Percentiles rank a stretch among this genome's conserved stretches.
Evolutionary conservation across 352 stramenopile species (phyloP).

Genomic region (Phytophthora boehmeriae): DNA sequence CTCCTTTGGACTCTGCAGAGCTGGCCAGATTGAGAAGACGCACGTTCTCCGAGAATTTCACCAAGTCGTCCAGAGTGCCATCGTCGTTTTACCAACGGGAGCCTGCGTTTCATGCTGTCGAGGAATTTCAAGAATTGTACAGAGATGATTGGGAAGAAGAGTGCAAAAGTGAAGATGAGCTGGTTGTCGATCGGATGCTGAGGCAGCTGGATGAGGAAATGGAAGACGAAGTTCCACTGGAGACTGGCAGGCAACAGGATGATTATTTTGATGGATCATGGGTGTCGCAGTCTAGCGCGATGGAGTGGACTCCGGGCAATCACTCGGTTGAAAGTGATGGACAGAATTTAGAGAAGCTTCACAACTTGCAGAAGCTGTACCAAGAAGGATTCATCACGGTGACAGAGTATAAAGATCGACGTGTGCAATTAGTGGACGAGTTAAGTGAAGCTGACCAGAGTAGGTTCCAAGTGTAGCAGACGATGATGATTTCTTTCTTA

Average conservation of each 20-base stretch:
- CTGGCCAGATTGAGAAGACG: conserved; percentile 23
- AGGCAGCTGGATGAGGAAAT: conserved; percentile 22
- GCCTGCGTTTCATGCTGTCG: conserved; percentile 9
- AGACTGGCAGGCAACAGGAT: conserved; percentile 11
- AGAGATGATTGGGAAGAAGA: conserved; percentile 28
- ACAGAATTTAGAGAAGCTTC: conserved; percentile 62
- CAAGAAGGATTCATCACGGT: conserved; percentile 86
- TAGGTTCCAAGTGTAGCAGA: conserved; percentile 34
- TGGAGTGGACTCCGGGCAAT: conserved; percentile 15
- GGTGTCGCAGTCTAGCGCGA: conserved; percentile 11
- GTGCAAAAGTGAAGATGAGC: conserved; percentile 29
- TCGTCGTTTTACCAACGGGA: conserved; percentile 30
- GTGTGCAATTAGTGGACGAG: conserved; percentile 69
- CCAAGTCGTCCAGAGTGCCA: conserved; percentile 30
- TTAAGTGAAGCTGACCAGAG: conserved; percentile 58
- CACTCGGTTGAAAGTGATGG: conserved; percentile 39
- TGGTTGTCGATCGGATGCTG: conserved; percentile 15
- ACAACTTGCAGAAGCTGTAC: conserved; percentile 73
- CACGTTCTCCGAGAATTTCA: conserved; percentile 50
- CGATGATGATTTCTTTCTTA: conserved; percentile 1
- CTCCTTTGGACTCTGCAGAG: conserved; percentile 26
- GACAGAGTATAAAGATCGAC: conserved; percentile 77
- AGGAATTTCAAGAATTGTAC: conserved; percentile 9
- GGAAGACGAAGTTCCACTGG: conserved; percentile 21
- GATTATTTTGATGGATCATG: conserved; percentile 31